phyloP scores from a whole-genome alignment of 108 stramenopile species.

The Schizochytrium sp. region DNA sequence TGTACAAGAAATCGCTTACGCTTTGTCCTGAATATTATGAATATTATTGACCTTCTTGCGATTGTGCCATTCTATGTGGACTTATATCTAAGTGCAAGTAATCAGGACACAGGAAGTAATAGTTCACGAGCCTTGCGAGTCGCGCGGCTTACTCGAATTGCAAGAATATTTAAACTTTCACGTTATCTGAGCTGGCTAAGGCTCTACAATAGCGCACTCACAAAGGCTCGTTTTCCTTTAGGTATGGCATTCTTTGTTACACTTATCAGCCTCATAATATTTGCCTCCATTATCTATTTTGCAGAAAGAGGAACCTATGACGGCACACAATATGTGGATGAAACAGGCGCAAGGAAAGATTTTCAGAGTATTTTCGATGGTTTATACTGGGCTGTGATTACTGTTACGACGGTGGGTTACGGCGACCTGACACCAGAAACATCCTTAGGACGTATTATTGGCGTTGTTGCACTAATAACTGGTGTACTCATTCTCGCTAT shows the following conservation, averaged over 20 bases:
- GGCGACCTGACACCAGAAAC: slow-evolving; percentile 60
- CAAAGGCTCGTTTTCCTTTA: slow-evolving; percentile 15
- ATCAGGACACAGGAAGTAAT: background rate
- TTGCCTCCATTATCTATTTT: slow-evolving; percentile 65
- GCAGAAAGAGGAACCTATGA: slow-evolving; percentile 63
- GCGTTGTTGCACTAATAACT: slow-evolving; percentile 28
- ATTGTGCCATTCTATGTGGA: slow-evolving; percentile 66
- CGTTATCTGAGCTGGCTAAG: slow-evolving; percentile 19
- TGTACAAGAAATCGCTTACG: background rate
- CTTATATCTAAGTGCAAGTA: background rate
- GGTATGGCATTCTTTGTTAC: background rate
- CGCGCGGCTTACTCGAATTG: slow-evolving; percentile 63
- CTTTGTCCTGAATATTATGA: slow-evolving; percentile 18
- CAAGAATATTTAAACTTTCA: slow-evolving; percentile 64
- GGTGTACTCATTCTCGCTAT: slow-evolving; percentile 63
- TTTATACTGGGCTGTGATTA: slow-evolving; percentile 65
- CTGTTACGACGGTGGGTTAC: slow-evolving; percentile 66
- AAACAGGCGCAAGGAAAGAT: background rate
- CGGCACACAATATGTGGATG: background rate
- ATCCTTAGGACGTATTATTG: slow-evolving; percentile 34
- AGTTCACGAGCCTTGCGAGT: slow-evolving; percentile 58
- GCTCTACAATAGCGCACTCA: slow-evolving; percentile 42
- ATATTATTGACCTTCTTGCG: slow-evolving; percentile 63
- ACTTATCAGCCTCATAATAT: slow-evolving; percentile 61
- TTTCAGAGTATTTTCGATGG: slow-evolving; percentile 43